Conservation (phyloP, 495 filamentous ascomycete species). For the Talaromyces adpressus region DNA sequence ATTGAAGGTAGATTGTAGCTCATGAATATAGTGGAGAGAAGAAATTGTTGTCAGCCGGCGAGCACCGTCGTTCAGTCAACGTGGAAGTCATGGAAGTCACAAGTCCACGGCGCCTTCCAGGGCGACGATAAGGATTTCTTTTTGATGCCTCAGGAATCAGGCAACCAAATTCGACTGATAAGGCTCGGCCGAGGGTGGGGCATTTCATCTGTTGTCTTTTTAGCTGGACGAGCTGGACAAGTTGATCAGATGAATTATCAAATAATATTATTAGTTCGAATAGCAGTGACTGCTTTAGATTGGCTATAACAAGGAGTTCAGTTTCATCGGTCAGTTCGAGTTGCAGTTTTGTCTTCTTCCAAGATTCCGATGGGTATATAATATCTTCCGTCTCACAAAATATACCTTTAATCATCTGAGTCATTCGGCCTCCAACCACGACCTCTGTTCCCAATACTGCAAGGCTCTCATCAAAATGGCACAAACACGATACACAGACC, state of each 20-base stretch:
- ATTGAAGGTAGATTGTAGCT: neutral
- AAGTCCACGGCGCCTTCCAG: neutral
- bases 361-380: neutral
- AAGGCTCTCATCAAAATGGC: neutral
- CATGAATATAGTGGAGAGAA: too few species aligned
- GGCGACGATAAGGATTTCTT: neutral
- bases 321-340: neutral
- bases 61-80: neutral
- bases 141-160: neutral
- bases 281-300: neutral
- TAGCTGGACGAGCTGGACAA: neutral
- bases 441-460: too few species aligned
- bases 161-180: neutral
- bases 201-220: neutral
- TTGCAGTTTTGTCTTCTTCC: neutral
- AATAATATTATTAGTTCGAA: neutral
- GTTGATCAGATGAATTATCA: neutral
- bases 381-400: neutral
- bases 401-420: neutral
- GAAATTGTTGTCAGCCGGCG: neutral
- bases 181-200: slow-evolving; percentile 9
- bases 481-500: slow-evolving; percentile 36
- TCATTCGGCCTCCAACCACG: neutral
- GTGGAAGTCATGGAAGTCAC: neutral
- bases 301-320: neutral